These are phyloP conservation scores for Lactuca sativa DNA, from an alignment of 129 eudicot species.

Conservation along the genomic window DNA sequence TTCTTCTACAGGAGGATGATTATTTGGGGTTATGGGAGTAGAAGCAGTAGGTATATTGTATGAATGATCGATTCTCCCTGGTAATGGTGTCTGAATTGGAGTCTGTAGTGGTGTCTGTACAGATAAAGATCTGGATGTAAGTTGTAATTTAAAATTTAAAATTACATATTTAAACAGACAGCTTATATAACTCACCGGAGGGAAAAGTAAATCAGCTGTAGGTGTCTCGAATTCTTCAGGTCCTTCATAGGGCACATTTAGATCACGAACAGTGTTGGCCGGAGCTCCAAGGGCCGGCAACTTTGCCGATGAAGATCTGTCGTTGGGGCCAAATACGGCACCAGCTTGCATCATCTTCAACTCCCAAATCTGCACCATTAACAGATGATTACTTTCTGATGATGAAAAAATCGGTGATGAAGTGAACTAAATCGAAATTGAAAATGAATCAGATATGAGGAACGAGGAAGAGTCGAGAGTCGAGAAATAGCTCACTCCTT, in stretches of 20 bases:
- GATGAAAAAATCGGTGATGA: not conserved
- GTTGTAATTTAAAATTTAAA: not conserved
- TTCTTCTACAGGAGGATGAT: slow-evolving; percentile 50
- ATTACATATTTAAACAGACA: not conserved
- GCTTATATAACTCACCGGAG: slow-evolving; percentile 54
- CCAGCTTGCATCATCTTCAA: slow-evolving; percentile 81
- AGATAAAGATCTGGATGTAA: not conserved
- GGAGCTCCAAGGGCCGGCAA: slow-evolving; percentile 46
- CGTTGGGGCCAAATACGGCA: slow-evolving; percentile 62
- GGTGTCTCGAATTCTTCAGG: slow-evolving; percentile 87
- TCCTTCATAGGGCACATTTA: slow-evolving; percentile 84
- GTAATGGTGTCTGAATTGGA: slow-evolving; percentile 70
- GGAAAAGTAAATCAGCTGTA: slow-evolving; percentile 79
- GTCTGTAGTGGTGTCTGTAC: slow-evolving; percentile 57
- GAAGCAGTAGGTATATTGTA: slow-evolving; percentile 77
- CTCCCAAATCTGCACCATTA: slow-evolving; percentile 64
- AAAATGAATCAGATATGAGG: not conserved
- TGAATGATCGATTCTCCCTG: slow-evolving; percentile 61
- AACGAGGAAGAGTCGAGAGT: not conserved
- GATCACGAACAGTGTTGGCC: slow-evolving; percentile 65
- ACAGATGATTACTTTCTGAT: not conserved
- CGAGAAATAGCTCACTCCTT: slow-evolving; percentile 50
- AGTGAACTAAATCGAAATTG: too few species aligned
- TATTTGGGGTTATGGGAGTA: slow-evolving; percentile 71
- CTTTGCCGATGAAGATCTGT: slow-evolving; percentile 56